Conservation (phyloP, 257 asterid genomes). For the Henckelia pumila region DNA sequence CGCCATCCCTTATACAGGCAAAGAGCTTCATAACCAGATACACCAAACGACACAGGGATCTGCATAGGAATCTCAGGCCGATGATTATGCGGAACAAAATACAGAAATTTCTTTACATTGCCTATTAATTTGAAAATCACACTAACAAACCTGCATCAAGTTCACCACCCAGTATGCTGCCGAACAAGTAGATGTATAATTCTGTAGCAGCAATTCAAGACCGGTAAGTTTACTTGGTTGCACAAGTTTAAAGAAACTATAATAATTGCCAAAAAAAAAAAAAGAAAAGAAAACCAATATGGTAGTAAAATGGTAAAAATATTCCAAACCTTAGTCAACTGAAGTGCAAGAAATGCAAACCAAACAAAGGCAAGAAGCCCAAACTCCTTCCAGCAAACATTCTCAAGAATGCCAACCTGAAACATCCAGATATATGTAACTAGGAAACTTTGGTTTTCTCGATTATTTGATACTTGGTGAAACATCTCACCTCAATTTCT, state of each 20-base stretch:
- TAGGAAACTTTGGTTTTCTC: neutral
- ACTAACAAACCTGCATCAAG: conserved; percentile 71
- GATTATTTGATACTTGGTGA: conserved; percentile 13
- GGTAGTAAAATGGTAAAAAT: neutral
- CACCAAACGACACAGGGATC: conserved; percentile 81
- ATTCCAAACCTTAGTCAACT: conserved; percentile 64
- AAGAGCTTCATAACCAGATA: conserved; percentile 64
- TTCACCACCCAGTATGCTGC: conserved; percentile 77
- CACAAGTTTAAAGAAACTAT: conserved; percentile 9
- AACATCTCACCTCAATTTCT: conserved; percentile 53
- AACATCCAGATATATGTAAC: conserved; percentile 23
- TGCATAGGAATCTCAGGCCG: conserved; percentile 27
- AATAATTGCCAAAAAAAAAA: conserved; percentile 5
- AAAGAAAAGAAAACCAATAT: no score
- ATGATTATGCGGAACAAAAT: neutral
- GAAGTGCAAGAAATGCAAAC: conserved; percentile 78
- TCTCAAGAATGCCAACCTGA: conserved; percentile 73
- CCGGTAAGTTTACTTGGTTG: conserved; percentile 20
- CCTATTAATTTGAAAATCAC: neutral
- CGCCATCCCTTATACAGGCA: conserved; percentile 85
- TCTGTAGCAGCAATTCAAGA: conserved; percentile 48
- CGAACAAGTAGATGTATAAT: conserved; percentile 60
- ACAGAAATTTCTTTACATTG: neutral
- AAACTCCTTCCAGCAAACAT: conserved; percentile 87
- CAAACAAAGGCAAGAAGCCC: conserved; percentile 85